Evolutionary conservation across 768 basidiomycete genomes (phyloP).

Genomic region (Podaxis sp.): DNA sequence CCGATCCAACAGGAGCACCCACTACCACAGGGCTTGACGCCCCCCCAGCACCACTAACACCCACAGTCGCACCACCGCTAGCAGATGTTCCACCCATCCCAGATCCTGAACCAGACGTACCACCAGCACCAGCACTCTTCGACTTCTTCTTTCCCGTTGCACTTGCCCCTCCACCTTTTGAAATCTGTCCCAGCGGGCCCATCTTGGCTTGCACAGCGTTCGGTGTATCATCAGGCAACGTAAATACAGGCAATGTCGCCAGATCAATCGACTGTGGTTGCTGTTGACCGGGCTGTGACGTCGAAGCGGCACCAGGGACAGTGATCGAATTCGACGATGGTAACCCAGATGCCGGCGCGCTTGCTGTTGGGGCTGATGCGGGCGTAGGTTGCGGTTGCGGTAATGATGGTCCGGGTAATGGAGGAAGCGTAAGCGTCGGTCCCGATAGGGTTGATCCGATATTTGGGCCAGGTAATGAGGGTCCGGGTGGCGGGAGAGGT

Average conservation of each 20-base stretch:
- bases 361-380: constrained; percentile 9
- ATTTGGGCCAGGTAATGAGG: constrained; percentile 18
- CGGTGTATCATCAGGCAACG: constrained; percentile 67
- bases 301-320: constrained; percentile 18
- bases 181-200: constrained; percentile 76
- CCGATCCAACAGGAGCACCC: not conserved
- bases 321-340: constrained; percentile 11
- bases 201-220: constrained; percentile 63
- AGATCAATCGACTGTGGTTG: constrained; percentile 5
- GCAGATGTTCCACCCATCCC: constrained; percentile 13
- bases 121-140: constrained; percentile 18
- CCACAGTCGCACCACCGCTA: constrained; percentile 15
- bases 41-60: constrained; percentile 17
- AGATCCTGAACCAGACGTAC: constrained; percentile 23
- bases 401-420: constrained; percentile 21
- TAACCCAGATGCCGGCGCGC: not conserved
- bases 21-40: constrained; percentile 17
- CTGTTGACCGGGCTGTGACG: constrained; percentile 18
- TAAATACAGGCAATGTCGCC: constrained; percentile 25
- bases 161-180: constrained; percentile 46
- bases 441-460: constrained; percentile 3
- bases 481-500: constrained; percentile 15
- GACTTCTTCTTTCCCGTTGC: constrained; percentile 57
- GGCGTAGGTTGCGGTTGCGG: constrained; percentile 17
- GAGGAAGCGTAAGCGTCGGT: constrained; percentile 16